phyloP scores from a whole-genome alignment of 208 protist species.

The Kentomonas sorsogonicus region DNA sequence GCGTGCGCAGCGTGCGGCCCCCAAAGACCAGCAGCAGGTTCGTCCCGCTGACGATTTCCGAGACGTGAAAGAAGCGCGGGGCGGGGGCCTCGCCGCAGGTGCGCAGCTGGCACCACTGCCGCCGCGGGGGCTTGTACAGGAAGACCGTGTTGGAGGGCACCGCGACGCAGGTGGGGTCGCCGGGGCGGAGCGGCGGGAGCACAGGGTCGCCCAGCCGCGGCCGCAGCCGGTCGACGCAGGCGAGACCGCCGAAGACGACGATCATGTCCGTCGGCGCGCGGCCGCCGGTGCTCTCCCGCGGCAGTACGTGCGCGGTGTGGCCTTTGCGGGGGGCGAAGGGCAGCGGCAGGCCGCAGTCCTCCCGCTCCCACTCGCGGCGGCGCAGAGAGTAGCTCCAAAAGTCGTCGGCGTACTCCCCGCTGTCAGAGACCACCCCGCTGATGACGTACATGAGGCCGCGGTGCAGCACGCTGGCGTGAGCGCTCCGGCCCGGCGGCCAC shows the following conservation, averaged over 20 bases:
- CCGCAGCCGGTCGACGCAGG: slow-evolving; percentile 12
- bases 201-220: slow-evolving; percentile 23
- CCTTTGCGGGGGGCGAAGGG: slow-evolving; percentile 42
- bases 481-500: slow-evolving; percentile 24
- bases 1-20: slow-evolving; percentile 19
- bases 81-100: slow-evolving; percentile 27
- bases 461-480: slow-evolving; percentile 32
- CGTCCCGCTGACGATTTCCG: slow-evolving; percentile 34
- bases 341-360: slow-evolving; percentile 21
- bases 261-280: slow-evolving; percentile 30
- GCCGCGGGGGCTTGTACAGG: slow-evolving; percentile 21
- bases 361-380: slow-evolving; percentile 17
- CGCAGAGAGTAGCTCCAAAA: slow-evolving; percentile 31
- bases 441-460: slow-evolving; percentile 38
- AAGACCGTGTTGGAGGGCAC: slow-evolving; percentile 26
- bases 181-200: slow-evolving; percentile 11
- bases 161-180: slow-evolving; percentile 15
- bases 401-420: slow-evolving; percentile 26
- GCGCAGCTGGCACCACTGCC: slow-evolving; percentile 30
- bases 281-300: slow-evolving; percentile 21
- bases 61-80: slow-evolving; percentile 41
- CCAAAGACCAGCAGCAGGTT: slow-evolving; percentile 48
- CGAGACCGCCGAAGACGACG: slow-evolving; percentile 40
- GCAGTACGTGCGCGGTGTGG: slow-evolving; percentile 41
- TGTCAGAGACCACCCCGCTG: slow-evolving; percentile 25